Conservation (phyloP, 352 stramenopile species). For the Pythium phragmiticola region DNA sequence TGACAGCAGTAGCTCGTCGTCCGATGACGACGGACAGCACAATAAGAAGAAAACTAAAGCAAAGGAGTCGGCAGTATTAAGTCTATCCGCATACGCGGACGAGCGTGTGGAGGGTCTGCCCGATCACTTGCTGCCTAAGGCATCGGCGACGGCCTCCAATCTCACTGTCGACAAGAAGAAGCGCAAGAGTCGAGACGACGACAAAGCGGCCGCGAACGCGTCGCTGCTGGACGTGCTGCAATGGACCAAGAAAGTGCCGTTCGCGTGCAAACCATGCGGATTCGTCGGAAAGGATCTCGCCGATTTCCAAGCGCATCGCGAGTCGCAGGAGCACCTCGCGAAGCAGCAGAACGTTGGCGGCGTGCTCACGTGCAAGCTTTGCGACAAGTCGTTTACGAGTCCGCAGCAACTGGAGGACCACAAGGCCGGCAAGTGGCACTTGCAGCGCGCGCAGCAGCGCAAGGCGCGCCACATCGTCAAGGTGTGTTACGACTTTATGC, state of each 20-base stretch:
- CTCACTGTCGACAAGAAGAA: constrained; percentile 38
- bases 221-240: constrained; percentile 47
- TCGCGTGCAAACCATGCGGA: constrained; percentile 76
- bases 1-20: constrained; percentile 16
- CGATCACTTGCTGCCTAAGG: constrained; percentile 49
- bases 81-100: constrained; percentile 60
- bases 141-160: constrained; percentile 19
- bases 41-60: constrained; percentile 7
- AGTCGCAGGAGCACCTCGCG: constrained; percentile 47
- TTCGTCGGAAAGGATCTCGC: constrained; percentile 76
- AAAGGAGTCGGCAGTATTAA: constrained; percentile 42
- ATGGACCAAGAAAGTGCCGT: constrained; percentile 75
- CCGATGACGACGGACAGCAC: constrained; percentile 2
- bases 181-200: constrained; percentile 29
- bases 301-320: constrained; percentile 57
- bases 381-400: constrained; percentile 82
- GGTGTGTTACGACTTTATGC: constrained; percentile 84
- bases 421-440: constrained; percentile 80
- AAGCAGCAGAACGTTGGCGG: constrained; percentile 33
- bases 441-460: constrained; percentile 65
- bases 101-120: constrained; percentile 68
- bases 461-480: constrained; percentile 66
- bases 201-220: constrained; percentile 26
- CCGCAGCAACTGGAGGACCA: constrained; percentile 70
- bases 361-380: constrained; percentile 53